Conservation (phyloP, 306 rosid species). For the Fagus sylvatica region DNA sequence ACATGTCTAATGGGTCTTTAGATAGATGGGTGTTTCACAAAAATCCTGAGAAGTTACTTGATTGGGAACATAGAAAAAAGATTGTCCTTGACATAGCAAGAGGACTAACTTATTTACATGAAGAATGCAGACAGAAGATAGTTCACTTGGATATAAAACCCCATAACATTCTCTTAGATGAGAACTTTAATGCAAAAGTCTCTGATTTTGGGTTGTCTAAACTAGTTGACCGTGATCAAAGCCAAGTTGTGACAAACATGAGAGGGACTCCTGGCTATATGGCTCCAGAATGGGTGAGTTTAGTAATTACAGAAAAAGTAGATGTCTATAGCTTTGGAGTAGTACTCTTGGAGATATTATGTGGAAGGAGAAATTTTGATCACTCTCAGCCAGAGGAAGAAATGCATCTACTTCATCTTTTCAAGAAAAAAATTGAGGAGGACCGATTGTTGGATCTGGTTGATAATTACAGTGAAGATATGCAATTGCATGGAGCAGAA, state of each 20-base stretch:
- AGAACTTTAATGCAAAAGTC: neutral
- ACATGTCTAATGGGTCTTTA: neutral
- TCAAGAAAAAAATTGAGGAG: neutral
- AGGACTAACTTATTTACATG: constrained; percentile 5
- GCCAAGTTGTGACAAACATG: neutral
- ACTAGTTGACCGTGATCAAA: neutral
- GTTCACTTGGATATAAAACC: neutral
- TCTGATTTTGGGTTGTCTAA: constrained; percentile 7
- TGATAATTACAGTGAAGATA: neutral
- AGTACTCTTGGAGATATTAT: neutral
- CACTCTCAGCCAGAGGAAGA: neutral
- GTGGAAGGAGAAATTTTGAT: neutral
- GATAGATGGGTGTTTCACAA: too few species aligned
- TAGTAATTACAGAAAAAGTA: neutral
- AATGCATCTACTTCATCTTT: neutral
- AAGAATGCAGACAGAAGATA: neutral
- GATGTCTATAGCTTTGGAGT: neutral
- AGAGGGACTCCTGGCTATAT: neutral
- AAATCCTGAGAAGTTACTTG: neutral
- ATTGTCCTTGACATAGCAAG: neutral
- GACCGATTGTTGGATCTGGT: neutral
- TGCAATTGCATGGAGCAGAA: neutral
- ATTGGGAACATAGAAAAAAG: constrained; percentile 20
- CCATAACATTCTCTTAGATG: neutral
- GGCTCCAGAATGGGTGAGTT: constrained; percentile 5